Percentiles rank a stretch among this genome's conserved stretches.
phyloP scores from a whole-genome alignment of 2,329 filamentous ascomycete species.

The Fusarium austroafricanum region DNA sequence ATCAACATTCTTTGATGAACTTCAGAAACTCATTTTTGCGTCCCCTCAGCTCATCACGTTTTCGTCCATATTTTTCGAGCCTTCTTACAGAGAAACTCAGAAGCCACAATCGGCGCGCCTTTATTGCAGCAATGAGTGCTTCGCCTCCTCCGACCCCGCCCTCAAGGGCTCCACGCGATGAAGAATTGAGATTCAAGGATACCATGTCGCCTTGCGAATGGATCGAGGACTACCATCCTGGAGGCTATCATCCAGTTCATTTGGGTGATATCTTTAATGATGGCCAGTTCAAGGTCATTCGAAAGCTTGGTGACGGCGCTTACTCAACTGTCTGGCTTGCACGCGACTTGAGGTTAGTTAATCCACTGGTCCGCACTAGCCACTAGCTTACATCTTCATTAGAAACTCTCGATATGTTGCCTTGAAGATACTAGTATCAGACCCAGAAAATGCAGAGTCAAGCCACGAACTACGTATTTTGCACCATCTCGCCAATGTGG shows the following conservation, averaged over 20 bases:
- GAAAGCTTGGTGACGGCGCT: constrained; percentile 59
- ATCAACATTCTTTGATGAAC: too few species aligned
- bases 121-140: constrained; percentile 33
- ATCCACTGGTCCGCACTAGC: too few species aligned
- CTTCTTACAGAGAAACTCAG: too few species aligned
- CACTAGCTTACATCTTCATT: too few species aligned
- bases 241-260: constrained; percentile 57
- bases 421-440: constrained; percentile 13
- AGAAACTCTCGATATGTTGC: constrained; percentile 14
- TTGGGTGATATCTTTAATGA: constrained; percentile 56
- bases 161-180: not conserved
- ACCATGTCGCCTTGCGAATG: constrained; percentile 47
- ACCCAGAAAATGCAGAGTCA: constrained; percentile 1
- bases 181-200: constrained; percentile 42
- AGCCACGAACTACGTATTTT: constrained; percentile 36
- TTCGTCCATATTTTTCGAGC: too few species aligned
- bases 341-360: too few species aligned
- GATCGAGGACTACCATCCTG: constrained; percentile 51
- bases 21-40: too few species aligned
- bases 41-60: too few species aligned
- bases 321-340: constrained; percentile 62
- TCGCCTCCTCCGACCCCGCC: constrained; percentile 44
- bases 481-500: not conserved
- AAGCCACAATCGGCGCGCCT: too few species aligned
- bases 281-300: constrained; percentile 56